Base-by-base conservation (phyloP, 2,329 filamentous ascomycete genomes). In the Fusarium bactridioides region DNA sequence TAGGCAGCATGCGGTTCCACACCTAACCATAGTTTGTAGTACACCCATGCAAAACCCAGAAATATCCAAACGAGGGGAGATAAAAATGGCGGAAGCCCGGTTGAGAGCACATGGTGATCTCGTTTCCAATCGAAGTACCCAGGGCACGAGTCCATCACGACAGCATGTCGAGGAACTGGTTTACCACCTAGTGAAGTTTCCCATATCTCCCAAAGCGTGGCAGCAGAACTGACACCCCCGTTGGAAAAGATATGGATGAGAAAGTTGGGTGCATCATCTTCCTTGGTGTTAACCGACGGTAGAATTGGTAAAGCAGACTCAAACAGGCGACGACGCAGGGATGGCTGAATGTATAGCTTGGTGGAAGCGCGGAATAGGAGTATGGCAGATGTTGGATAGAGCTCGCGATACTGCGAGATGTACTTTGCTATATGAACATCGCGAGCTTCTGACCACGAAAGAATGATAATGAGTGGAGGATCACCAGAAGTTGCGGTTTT, bases 161-260 rank as follows among this genome's bases (percentile, higher is more conserved):
- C 80, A 10, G 83, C 79, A 69, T 87, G 83, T 11, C 80, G 76
- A 35, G 85, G 85, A 57, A 86, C 78, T 6, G 76, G 51, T 7
- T 55, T 57, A 12, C 57, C 68, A 3, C 54, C 70, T 3, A 79
- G 72, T 35, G 76, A 51, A 19, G 61, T 27, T 11, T 60, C 45
- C 74, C 74, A 73, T 21, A 68, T 27, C 18, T 71, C 67, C 66
- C 57, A 75, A 61, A 82, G 84, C 18, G 79, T 73, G 33, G 77
- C 77, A 23, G 85, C 82, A 37, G 83, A 82, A 58, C 81, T 81
- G 29, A 83, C 80, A 51, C 87, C 87, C 59, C 86, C 86, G 70
- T 89, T 88, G 43, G 86, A 88, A 74, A 88, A 88, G 38, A 83
- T 66, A 70, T 88, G 87, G 18, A 86, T 74, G 7, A 88, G 80